Base-by-base conservation (phyloP, 2,329 filamentous ascomycete species). In the Cucurbitaria berberidis region DNA sequence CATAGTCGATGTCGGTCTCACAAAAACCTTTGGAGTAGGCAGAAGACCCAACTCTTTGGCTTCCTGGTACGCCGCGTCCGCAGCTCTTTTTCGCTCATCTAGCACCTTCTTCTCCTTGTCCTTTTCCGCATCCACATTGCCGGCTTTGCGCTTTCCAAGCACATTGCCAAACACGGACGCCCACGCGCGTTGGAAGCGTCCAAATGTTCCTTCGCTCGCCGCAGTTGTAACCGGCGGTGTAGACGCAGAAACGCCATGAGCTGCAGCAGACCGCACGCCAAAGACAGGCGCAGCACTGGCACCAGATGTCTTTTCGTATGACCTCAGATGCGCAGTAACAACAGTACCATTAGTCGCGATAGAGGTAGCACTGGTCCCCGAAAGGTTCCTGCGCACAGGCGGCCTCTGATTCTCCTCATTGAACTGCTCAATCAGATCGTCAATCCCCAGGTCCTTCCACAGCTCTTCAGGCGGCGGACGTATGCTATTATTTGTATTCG, bases 41-140 rank as follows among this genome's bases (percentile, higher is more conserved):
- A 76, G 55, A 8, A 74, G 66, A n/a, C 73, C 73, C 32, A 61
- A 51, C 19, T 63, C 64, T 51, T 73, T 74, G 19, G 70, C 64
- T 26, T 70, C 57, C 19, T 64, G 60, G 44, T 74, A 74, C 6
- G 68, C 67, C 22, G 63, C 59, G 21, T 74, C 69, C 5, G 66
- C 70, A n/a, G 63, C 54, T 43, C 57, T 55, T 55, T 68, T 72
- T 38, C 67, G 62, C 45, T 68, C 63, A 21, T 69, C 66, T 1
- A 67, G 53, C 2, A 54, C 21, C 19, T 56, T 59, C 42, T 61
- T 55, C 18, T 57, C 54, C 41, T 45, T 52, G 19, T 53, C 57
- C 30, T 51, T 52, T 36, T 67, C 64, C 8, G 63, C 67, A n/a
- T 55, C 60, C 5, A 62, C 55, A 24, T 45, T 48, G 11, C 59